Percentiles rank a stretch among this genome's conserved stretches.
These are phyloP conservation scores for Pyropia yezoensis DNA, from an alignment of 23 red algal genomes.

Conservation along the genomic window DNA sequence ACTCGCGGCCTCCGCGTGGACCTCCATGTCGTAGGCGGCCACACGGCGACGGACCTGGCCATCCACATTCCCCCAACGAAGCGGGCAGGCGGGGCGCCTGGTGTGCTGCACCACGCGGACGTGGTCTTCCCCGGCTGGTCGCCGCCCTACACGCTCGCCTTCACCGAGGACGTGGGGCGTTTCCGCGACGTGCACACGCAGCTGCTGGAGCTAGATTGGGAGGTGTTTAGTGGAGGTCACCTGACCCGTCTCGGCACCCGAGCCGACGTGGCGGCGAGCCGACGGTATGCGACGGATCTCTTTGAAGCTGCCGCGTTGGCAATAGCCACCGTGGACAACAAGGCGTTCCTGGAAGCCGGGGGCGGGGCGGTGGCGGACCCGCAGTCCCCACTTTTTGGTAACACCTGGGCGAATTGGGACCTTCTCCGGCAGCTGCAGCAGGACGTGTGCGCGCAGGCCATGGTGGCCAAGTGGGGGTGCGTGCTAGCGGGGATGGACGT, in stretches of 20 bases:
- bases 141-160: conserved; percentile 6
- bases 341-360: neutral
- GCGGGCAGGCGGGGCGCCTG: neutral
- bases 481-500: conserved; percentile 33
- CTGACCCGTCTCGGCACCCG: conserved; percentile 1
- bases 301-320: conserved; percentile 2
- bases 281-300: conserved; percentile 5
- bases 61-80: conserved; percentile 18
- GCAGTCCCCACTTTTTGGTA: conserved; percentile 10
- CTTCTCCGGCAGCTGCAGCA: conserved; percentile 5
- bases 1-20: neutral
- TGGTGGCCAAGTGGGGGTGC: conserved; percentile 49
- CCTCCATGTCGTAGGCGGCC: conserved; percentile 24
- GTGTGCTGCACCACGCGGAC: conserved; percentile 15
- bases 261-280: neutral
- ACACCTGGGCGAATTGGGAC: neutral
- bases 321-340: neutral
- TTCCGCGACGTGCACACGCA: conserved; percentile 3
- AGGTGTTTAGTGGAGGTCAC: conserved; percentile 13
- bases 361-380: conserved; percentile 4
- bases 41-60: conserved; percentile 11
- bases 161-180: conserved; percentile 14
- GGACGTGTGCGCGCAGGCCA: conserved; percentile 11
- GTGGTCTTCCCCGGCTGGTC: conserved; percentile 19
- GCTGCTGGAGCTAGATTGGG: conserved; percentile 20